Percentiles rank a stretch among this genome's conserved stretches.
These are phyloP conservation scores for Raffaelea ambrosiae DNA, from an alignment of 2,329 filamentous ascomycete genomes.

Conservation along the genomic window DNA sequence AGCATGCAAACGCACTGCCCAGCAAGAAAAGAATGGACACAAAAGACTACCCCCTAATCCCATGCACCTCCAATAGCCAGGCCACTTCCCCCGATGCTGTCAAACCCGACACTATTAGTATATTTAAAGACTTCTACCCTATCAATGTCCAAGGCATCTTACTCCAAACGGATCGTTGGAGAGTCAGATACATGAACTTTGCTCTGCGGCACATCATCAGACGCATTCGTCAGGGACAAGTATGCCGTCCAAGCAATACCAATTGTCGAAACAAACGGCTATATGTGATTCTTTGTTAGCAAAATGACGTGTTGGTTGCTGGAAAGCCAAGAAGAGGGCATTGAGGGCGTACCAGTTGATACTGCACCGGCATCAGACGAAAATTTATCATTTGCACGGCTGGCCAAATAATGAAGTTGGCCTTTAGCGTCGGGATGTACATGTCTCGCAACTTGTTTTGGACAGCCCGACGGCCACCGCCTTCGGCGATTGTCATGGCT, in stretches of 20 bases:
- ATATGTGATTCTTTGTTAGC: constrained; percentile 4
- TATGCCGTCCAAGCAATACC: constrained; percentile 98
- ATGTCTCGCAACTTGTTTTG: constrained; percentile 83
- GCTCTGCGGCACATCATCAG: constrained; percentile 53
- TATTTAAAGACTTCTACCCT: no score
- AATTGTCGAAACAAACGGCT: constrained; percentile 93
- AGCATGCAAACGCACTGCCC: not conserved
- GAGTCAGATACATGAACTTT: constrained; percentile 21
- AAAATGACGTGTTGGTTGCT: no score
- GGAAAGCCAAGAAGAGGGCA: no score
- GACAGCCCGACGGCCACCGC: constrained; percentile 74
- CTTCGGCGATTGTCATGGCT: constrained; percentile 92
- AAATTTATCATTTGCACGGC: constrained; percentile 96
- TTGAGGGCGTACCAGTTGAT: constrained; percentile 93
- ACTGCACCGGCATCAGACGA: constrained; percentile 86
- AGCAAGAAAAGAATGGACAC: not conserved
- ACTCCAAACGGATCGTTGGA: constrained; percentile 26
- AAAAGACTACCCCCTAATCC: not conserved
- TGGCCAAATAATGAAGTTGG: constrained; percentile 93
- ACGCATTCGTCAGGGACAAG: constrained; percentile 81
- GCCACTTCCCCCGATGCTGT: no score
- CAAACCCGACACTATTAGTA: no score
- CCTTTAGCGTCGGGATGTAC: constrained; percentile 88
- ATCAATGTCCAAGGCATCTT: not conserved
- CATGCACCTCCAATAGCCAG: no score